Base-by-base conservation (phyloP, 768 basidiomycete genomes). In the Rhizopogon rudus region DNA sequence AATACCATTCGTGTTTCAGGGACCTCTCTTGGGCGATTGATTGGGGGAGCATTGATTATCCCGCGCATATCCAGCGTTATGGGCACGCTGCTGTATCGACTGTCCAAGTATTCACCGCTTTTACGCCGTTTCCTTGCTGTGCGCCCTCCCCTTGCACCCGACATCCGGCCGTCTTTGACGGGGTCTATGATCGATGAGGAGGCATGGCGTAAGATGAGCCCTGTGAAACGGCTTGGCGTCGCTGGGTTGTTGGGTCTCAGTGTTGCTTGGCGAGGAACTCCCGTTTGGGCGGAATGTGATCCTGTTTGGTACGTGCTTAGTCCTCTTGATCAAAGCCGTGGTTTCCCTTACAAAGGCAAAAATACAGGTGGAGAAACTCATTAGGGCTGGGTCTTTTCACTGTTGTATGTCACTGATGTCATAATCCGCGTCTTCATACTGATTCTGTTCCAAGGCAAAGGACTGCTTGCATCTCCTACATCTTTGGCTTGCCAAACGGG, bases 21-120 rank as follows among this genome's bases (percentile, higher is more conserved):
- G 16, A 73, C 80, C 16, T 83, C 85, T 0, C 63, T 89, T 3
- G 88, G 88, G 1, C 80, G 87, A 12, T 72, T 81, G 61, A 68
- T 91, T 45, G 86, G 84, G 20, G 87, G 88, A 3, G 87, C 88
- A 0, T 70, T 91, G 16, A 70, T 86, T 55, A 75, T 87, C 50
- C 89, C 89, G 0, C 77, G 78, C 7, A 81, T 91, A 59, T 79
- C 89, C 20, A 81, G 72, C 45, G 60, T 74, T 44, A 87, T 88
- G 86, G 89, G 89, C 0, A 63, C 71, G 9, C 58, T 87, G 13
- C 75, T 91, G 3, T 70, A 81, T 40, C 75, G 74, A 22, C 63
- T 88, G 4, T 82, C 88, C 22, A 74, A 67, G 40, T 57, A 33
- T 6, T 71, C 67, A 42, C 58, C 44, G 40, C 14, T 71, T 41